phyloP scores from a whole-genome alignment of 805 yeast species.

The Spathaspora boniae region DNA sequence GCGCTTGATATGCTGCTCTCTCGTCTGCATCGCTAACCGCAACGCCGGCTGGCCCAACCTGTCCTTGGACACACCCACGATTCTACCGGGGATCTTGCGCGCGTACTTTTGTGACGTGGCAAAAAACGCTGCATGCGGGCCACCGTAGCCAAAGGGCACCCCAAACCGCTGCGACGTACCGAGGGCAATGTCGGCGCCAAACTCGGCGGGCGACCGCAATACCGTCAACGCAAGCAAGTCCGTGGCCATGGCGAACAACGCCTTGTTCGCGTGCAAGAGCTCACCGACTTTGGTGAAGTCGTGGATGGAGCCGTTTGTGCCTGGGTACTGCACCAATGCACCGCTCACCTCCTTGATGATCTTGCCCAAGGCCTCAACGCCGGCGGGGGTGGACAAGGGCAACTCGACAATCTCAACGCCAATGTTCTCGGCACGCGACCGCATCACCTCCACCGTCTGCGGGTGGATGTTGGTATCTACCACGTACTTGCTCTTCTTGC shows the following conservation, averaged over 20 bases:
- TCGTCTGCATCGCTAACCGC: conserved; percentile 91
- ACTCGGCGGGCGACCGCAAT: conserved; percentile 76
- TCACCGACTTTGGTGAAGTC: conserved; percentile 58
- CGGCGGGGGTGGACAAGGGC: conserved; percentile 46
- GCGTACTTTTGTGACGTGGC: conserved; percentile 78
- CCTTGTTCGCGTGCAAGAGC: conserved; percentile 66
- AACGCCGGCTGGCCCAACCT: conserved; percentile 86
- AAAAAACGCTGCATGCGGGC: conserved; percentile 98
- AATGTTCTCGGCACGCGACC: conserved; percentile 74
- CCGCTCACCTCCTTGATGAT: conserved; percentile 57
- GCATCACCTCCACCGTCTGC: conserved; percentile 78
- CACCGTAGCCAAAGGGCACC: conserved; percentile 97
- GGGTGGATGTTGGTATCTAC: conserved; percentile 78
- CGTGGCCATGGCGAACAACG: conserved; percentile 80
- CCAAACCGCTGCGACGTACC: conserved; percentile 96
- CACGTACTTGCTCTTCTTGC: conserved; percentile 64
- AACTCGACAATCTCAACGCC: conserved; percentile 60
- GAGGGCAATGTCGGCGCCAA: conserved; percentile 89
- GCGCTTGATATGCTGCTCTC: conserved; percentile 97
- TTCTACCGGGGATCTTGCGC: conserved; percentile 94
- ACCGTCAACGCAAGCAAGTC: conserved; percentile 88
- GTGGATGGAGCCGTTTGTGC: conserved; percentile 68
- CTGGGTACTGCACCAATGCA: conserved; percentile 86
- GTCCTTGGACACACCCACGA: conserved; percentile 90
- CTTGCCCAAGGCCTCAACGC: conserved; percentile 21